Percentiles rank a stretch among this genome's conserved stretches.
Evolutionary conservation across 148 eudicot genomes (phyloP).

Genomic region (Bassia scoparia): DNA sequence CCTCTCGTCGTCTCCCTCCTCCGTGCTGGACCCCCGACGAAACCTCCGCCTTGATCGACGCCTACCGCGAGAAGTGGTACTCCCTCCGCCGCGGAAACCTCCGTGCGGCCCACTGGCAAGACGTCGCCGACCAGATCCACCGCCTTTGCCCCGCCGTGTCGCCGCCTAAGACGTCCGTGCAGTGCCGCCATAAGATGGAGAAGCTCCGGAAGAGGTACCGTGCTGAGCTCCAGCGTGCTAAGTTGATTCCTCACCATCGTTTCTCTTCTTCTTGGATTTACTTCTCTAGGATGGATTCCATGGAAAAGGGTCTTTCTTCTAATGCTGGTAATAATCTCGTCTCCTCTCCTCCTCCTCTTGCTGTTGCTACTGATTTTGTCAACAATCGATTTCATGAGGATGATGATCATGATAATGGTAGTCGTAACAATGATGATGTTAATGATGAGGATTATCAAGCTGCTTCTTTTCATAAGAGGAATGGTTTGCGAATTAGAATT

Average conservation of each 20-base stretch:
- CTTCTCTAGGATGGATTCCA: constrained; percentile 58
- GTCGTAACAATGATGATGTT: constrained; percentile 15
- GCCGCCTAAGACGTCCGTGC: constrained; percentile 74
- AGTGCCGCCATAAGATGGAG: constrained; percentile 96
- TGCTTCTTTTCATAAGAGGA: not conserved
- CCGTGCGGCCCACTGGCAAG: constrained; percentile 76
- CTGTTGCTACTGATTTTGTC: not conserved
- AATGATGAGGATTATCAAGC: constrained; percentile 10
- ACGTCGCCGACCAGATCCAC: constrained; percentile 59
- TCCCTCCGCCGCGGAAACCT: constrained; percentile 73
- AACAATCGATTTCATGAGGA: constrained; percentile 22
- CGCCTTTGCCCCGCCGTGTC: constrained; percentile 37
- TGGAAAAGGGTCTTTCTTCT: constrained; percentile 53
- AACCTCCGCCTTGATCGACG: constrained; percentile 60
- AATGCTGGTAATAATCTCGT: not conserved
- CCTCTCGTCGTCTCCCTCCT: constrained; percentile 69
- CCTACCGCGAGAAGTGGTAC: constrained; percentile 74
- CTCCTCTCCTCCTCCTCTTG: not conserved
- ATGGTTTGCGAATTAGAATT: constrained; percentile 37
- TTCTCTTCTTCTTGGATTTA: constrained; percentile 65
- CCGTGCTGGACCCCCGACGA: constrained; percentile 97
- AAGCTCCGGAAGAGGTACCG: constrained; percentile 84
- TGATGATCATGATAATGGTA: constrained; percentile 7
- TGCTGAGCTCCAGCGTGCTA: constrained; percentile 58
- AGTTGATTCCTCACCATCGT: constrained; percentile 35